These are phyloP conservation scores for Tetrahymena borealis DNA, from an alignment of 73 alveolate genomes.

Conservation along the genomic window DNA sequence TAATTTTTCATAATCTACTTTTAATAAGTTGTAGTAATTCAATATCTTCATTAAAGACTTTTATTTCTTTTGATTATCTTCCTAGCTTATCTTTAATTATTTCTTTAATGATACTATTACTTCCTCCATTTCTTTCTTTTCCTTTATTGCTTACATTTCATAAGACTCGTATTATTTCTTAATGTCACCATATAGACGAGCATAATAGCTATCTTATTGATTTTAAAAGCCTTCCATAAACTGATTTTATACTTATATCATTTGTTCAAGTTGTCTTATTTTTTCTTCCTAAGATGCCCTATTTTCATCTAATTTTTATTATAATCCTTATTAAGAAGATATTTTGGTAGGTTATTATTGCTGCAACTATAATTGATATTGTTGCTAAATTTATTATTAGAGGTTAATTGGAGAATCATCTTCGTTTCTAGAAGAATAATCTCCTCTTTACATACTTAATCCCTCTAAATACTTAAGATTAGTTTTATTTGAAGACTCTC, in stretches of 20 bases:
- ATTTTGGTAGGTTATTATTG: neutral
- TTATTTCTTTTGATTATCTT: neutral
- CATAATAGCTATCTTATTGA: neutral
- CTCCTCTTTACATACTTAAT: neutral
- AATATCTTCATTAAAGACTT: neutral
- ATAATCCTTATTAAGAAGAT: neutral
- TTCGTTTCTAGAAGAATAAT: neutral
- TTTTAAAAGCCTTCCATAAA: neutral
- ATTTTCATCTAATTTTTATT: neutral
- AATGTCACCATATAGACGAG: neutral
- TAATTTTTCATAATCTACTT: neutral
- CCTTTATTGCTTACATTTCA: neutral
- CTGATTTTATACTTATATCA: neutral
- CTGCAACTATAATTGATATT: neutral
- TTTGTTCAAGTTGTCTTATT: neutral
- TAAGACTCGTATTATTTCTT: neutral
- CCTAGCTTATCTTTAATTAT: neutral
- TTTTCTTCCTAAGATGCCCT: neutral
- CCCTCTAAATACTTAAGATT: no score
- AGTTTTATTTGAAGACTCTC: no score
- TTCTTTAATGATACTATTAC: neutral
- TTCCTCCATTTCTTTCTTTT: neutral
- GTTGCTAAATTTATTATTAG: neutral
- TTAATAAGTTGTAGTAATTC: neutral
- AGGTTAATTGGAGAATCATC: neutral